These are phyloP conservation scores for Naumovozyma baii DNA, from an alignment of 805 yeast species.

Conservation along the genomic window DNA sequence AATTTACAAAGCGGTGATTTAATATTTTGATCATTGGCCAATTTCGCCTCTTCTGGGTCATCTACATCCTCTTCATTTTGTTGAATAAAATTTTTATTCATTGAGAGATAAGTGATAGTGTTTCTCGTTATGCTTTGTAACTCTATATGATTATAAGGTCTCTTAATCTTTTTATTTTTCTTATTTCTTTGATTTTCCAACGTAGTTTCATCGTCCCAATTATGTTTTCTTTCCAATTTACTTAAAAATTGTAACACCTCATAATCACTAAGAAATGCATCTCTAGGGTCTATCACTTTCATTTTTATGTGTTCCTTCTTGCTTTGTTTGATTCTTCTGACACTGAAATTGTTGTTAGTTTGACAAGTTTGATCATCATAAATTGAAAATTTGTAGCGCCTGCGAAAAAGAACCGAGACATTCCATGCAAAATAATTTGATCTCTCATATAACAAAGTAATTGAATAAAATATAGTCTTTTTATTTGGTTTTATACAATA, in stretches of 20 bases:
- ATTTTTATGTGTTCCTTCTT: constrained; percentile 12
- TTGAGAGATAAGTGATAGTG: constrained; percentile 20
- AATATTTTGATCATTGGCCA: constrained; percentile 9
- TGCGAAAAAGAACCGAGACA: too few species aligned
- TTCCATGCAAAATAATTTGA: too few species aligned
- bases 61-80: constrained; percentile 15
- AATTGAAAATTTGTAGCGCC: too few species aligned
- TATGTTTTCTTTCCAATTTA: constrained; percentile 32
- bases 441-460: too few species aligned
- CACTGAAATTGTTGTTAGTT: too few species aligned
- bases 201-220: constrained; percentile 26
- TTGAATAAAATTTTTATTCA: constrained; percentile 13
- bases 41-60: constrained; percentile 8
- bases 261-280: constrained; percentile 46
- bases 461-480: too few species aligned
- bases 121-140: constrained; percentile 31
- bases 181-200: constrained; percentile 10
- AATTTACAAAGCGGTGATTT: constrained; percentile 22
- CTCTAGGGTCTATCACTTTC: constrained; percentile 40
- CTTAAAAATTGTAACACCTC: constrained; percentile 45
- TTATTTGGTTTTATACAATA: too few species aligned
- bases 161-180: constrained; percentile 19
- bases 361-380: too few species aligned
- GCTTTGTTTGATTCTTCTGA: too few species aligned
- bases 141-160: constrained; percentile 29